Base-by-base conservation (phyloP, 805 yeast species). In the Scheffersomyces lignosus region DNA sequence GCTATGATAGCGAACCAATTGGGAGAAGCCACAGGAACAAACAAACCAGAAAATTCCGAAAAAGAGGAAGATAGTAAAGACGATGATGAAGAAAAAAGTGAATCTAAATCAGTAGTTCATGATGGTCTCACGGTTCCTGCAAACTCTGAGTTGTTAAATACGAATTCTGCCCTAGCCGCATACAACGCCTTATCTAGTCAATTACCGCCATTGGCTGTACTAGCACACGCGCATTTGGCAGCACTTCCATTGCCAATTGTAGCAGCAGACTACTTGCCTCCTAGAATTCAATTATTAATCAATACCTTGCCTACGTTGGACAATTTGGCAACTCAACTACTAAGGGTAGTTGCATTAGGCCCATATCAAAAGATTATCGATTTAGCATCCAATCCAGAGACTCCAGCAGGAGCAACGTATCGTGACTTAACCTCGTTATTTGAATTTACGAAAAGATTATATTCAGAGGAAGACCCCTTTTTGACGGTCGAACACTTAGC, bases 251-350 rank as follows among this genome's bases (percentile, higher is more conserved):
- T 81, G 34, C 72, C 79, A 3, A 54, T 80, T 4, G 69, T 76
- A 2, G 80, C 85, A 1, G 78, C 83, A 8, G 75, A 70, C 28
- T 64, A 71, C 44, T 58, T 78, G 17, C 79, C 83, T 1, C 73
- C 80, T 15, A 73, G 86, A 49, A 73, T 80, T 14, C 88, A 83
- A 52, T 64, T 84, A 27, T 64, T 81, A 18, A 66, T 84, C 37
- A 81, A 82, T 47, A 75, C 89, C 0, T 61, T 89, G 28, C 90
- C 95, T 0, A 75, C 87, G 1, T 62, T 90, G 41, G 96, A 89
- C 53, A 87, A 87, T 47, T 70, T 90, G 36, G 79, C 96, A 0
- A 77, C 89, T 1, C 97, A 90, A 55, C 67, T 90, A 14, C 66
- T 90, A 36, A 70, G 93, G 43, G 69, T 83, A 2, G 77, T 89